A percentile compares a stretch with the other conserved stretches of the same genome.
These are phyloP conservation scores for Candida piceae DNA, from an alignment of 805 yeast species.

Conservation along the genomic window DNA sequence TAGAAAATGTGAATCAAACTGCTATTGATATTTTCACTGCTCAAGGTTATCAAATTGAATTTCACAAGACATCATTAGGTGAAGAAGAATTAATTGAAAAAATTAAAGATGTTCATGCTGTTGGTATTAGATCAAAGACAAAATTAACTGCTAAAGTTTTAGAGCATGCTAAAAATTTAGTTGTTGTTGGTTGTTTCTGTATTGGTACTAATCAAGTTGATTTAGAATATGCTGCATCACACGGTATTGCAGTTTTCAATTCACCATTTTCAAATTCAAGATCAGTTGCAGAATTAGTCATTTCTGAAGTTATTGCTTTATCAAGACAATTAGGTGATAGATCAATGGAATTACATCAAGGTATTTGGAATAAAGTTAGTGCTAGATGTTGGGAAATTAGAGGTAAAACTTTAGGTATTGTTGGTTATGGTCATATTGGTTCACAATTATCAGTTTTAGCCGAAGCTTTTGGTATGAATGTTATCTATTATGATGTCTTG, in stretches of 20 bases:
- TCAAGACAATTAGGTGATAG: conserved; percentile 98
- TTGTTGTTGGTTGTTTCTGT: conserved; percentile 95
- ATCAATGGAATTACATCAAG: conserved; percentile 91
- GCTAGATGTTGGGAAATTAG: conserved; percentile 98
- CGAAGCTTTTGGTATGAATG: conserved; percentile 97
- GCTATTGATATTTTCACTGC: conserved; percentile 79
- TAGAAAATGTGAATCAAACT: conserved; percentile 91
- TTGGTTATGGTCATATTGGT: conserved; percentile 98
- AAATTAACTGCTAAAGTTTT: conserved; percentile 75
- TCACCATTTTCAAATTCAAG: conserved; percentile 97
- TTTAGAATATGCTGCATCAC: conserved; percentile 82
- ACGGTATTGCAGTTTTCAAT: conserved; percentile 88
- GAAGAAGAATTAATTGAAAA: conserved; percentile 94
- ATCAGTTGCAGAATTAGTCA: conserved; percentile 96
- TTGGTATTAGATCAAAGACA: conserved; percentile 97
- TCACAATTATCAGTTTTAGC: conserved; percentile 94
- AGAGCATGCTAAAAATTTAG: conserved; percentile 82
- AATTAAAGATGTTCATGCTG: conserved; percentile 89
- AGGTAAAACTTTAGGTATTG: conserved; percentile 95
- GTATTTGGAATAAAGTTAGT: conserved; percentile 96
- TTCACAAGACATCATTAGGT: conserved; percentile 79
- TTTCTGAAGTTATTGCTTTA: conserved; percentile 87
- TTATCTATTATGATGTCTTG: conserved; percentile 82
- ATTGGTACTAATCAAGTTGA: conserved; percentile 99
- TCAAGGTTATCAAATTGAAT: conserved; percentile 97